phyloP scores from a whole-genome alignment of 2,329 filamentous ascomycete genomes.

The Alternaria sp. region DNA sequence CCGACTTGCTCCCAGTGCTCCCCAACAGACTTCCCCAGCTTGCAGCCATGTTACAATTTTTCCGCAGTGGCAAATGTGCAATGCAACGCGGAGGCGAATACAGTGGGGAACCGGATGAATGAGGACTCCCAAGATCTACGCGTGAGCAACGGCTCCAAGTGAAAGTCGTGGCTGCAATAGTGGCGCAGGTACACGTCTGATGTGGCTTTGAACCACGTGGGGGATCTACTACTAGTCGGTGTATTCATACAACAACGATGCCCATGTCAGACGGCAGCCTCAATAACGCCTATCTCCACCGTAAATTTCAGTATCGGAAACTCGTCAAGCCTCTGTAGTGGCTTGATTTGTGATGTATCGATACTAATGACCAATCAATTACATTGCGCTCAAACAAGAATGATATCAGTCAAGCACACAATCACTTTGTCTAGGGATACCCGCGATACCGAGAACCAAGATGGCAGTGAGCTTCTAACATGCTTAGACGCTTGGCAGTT shows the following conservation, averaged over 20 bases:
- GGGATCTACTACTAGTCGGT: constrained; percentile 15
- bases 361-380: not conserved
- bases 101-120: not conserved
- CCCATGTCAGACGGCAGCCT: constrained; percentile 4
- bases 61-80: constrained; percentile 29
- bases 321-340: not conserved
- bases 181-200: constrained; percentile 11
- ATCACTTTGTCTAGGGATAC: not conserved
- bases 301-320: not conserved
- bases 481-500: not conserved
- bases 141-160: not conserved
- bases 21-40: constrained; percentile 35
- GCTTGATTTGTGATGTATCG: not conserved
- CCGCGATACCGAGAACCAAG: not conserved
- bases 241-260: constrained; percentile 8
- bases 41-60: constrained; percentile 11
- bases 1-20: constrained; percentile 28
- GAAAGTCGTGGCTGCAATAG: not conserved
- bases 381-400: not conserved
- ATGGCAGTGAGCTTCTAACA: not conserved
- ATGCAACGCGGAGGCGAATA: constrained; percentile 9
- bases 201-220: constrained; percentile 26
- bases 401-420: not conserved
- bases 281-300: not conserved
- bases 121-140: not conserved